A percentile compares a stretch with the other conserved stretches of the same genome.
These are phyloP conservation scores for Plasmodium coatneyi DNA, from an alignment of 169 alveolate genomes.

Conservation along the genomic window DNA sequence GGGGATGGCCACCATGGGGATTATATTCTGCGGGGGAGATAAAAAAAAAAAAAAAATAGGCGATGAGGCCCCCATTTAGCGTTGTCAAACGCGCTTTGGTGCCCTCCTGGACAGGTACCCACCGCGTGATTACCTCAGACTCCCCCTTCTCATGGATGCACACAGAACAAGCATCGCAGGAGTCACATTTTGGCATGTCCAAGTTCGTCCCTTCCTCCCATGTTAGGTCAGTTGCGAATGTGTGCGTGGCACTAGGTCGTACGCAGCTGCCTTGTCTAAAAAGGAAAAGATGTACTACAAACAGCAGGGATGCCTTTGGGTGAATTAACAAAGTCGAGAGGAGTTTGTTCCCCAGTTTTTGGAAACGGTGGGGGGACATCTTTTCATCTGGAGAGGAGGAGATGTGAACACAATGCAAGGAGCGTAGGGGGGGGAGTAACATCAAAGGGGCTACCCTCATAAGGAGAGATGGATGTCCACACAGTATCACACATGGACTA, in stretches of 20 bases:
- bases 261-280: not conserved
- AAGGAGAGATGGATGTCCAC: not conserved
- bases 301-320: constrained; percentile 5
- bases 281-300: constrained; percentile 6
- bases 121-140: constrained; percentile 7
- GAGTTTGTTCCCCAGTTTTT: constrained; percentile 14
- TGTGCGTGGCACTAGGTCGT: not conserved
- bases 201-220: not conserved
- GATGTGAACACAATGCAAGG: not conserved
- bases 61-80: not conserved
- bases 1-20: constrained; percentile 65
- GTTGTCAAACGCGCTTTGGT: not conserved
- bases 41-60: not conserved
- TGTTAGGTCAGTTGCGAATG: not conserved
- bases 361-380: constrained; percentile 14
- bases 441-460: not conserved
- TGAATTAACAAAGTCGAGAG: constrained; percentile 1
- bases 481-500: not conserved
- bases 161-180: constrained; percentile 16
- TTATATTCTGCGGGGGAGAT: constrained; percentile 14
- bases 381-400: not conserved
- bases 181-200: constrained; percentile 22
- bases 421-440: not conserved
- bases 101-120: not conserved
- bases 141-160: constrained; percentile 55